Base-by-base conservation (phyloP, 2,329 filamentous ascomycete genomes). In the Laburnicola sp. region DNA sequence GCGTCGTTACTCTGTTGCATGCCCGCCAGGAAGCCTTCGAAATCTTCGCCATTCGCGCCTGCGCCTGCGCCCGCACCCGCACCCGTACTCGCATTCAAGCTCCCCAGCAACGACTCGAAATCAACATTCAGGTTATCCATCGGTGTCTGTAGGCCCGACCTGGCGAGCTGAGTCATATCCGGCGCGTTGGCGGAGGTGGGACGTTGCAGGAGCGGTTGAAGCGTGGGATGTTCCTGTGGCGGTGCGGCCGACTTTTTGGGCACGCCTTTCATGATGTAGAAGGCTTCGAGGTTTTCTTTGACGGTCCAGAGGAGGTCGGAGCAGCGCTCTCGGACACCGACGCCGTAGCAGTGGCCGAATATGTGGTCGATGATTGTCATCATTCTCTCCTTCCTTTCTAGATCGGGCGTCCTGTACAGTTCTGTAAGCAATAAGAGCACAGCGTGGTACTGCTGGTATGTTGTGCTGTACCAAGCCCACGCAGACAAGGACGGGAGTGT, bases 311-410 rank as follows among this genome's bases (percentile, higher is more conserved):
- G 58, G 4, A 73, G 58, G 30, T 72, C 69, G 0, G 60, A 62
- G 41, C 70, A 72, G 11, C 70, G 64, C 41, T 73, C 68, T 21
- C 66, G 60, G 1, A 73, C 64, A 30, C 62, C 65, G 42, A 71
- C 60, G 48, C 69, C 70, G 50, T 73, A 73, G 56, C 70, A 72
- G 54, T 73, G 70, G 2, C 70, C 70, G 52, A 73, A 73, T 26
- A 73, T 68, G 48, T 73, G 70, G 55, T 72, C 69, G 51, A 73
- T 72, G 38, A 73, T 71, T 1, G 69, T 73, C 46, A 66, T 64
- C 68, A 73, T 73, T 45, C 70, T 58, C 34, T 73, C 68, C 56
- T 69, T 72, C 5, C 65, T 56, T 0, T 64, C 53, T 1, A 73
- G 58, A 26, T 71, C 68, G 0, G 70, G 70, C 1, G 69, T 73